A percentile compares a stretch with the other conserved stretches of the same genome.
These are phyloP conservation scores for Pyricularia sp. DNA, from an alignment of 2,329 filamentous ascomycete genomes.

Conservation along the genomic window DNA sequence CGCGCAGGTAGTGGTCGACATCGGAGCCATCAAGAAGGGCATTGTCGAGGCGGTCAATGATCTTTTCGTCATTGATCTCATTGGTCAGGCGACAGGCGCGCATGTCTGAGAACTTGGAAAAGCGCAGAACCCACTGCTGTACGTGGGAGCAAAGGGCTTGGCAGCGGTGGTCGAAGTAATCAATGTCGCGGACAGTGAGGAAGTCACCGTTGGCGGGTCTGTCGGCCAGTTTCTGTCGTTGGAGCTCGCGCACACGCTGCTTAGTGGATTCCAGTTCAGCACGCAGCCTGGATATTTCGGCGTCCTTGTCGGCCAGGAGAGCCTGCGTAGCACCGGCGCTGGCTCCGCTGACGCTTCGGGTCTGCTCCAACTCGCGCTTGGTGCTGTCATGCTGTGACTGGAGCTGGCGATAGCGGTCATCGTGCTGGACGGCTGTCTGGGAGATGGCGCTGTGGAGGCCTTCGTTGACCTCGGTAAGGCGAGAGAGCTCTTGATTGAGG, in stretches of 20 bases:
- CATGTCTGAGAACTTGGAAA: slow-evolving; percentile 95
- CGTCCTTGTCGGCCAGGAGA: slow-evolving; percentile 67
- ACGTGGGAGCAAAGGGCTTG: slow-evolving; percentile 92
- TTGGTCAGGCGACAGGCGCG: slow-evolving; percentile 70
- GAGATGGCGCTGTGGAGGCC: slow-evolving; percentile 65
- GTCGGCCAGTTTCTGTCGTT: slow-evolving; percentile 42
- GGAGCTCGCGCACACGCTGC: slow-evolving; percentile 44
- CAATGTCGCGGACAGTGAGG: slow-evolving; percentile 71
- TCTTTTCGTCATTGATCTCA: slow-evolving; percentile 83
- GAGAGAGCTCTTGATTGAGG: slow-evolving; percentile 68
- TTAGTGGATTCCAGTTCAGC: slow-evolving; percentile 64
- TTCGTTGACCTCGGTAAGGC: slow-evolving; percentile 72
- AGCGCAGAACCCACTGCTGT: slow-evolving; percentile 93
- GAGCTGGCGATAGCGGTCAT: slow-evolving; percentile 54
- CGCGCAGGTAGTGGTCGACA: slow-evolving; percentile 74
- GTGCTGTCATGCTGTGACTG: slow-evolving; percentile 54
- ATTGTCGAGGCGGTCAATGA: slow-evolving; percentile 89
- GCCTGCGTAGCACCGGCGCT: slow-evolving; percentile 26
- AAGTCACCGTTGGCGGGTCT: slow-evolving; percentile 54
- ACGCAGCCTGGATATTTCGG: slow-evolving; percentile 66
- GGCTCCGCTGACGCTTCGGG: slow-evolving; percentile 35
- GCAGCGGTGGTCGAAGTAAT: slow-evolving; percentile 89
- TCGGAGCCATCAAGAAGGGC: slow-evolving; percentile 87
- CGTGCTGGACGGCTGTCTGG: slow-evolving; percentile 63
- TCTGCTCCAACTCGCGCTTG: slow-evolving; percentile 54